phyloP scores from a whole-genome alignment of 257 asterid species.

The Eustoma russellianum region DNA sequence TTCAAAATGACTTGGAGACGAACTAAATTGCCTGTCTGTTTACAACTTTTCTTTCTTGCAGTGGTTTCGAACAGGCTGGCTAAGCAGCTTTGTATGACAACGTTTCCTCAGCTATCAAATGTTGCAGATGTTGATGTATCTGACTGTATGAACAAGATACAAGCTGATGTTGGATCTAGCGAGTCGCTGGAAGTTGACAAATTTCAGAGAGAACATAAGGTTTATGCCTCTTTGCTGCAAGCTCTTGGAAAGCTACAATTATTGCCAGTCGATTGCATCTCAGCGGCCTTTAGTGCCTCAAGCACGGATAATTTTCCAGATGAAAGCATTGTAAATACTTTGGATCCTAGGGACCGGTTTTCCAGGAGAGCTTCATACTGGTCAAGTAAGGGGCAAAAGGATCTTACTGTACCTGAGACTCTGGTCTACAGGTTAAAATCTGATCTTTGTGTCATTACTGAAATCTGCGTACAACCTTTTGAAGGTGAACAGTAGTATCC shows the following conservation, averaged over 20 bases:
- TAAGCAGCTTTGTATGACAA: conserved; percentile 47
- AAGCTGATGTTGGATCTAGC: conserved; percentile 21
- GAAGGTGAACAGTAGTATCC: conserved; percentile 38
- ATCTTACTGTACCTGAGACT: conserved; percentile 64
- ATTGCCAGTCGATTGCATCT: conserved; percentile 44
- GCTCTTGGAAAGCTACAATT: conserved; percentile 38
- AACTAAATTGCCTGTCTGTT: too few relatives aligned
- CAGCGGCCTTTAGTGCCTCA: conserved; percentile 55
- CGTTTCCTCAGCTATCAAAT: conserved; percentile 48
- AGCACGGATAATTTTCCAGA: conserved; percentile 67
- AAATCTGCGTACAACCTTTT: conserved; percentile 65
- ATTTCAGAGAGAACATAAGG: conserved; percentile 42
- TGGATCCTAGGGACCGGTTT: conserved; percentile 45
- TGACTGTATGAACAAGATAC: conserved; percentile 8
- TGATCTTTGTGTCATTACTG: conserved; percentile 62
- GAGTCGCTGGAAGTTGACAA: conserved; percentile 21
- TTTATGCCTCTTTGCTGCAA: conserved; percentile 48
- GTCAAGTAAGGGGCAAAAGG: conserved; percentile 73
- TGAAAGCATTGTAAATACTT: conserved; percentile 58
- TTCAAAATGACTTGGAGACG: too few relatives aligned
- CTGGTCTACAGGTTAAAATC: conserved; percentile 47
- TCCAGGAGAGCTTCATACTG: conserved; percentile 50
- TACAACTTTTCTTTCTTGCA: conserved; percentile 27
- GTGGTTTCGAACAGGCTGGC: conserved; percentile 51
- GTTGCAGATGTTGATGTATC: conserved; percentile 22